Evolutionary conservation across 768 basidiomycete genomes (phyloP).

Genomic region (Suillus bovinus): DNA sequence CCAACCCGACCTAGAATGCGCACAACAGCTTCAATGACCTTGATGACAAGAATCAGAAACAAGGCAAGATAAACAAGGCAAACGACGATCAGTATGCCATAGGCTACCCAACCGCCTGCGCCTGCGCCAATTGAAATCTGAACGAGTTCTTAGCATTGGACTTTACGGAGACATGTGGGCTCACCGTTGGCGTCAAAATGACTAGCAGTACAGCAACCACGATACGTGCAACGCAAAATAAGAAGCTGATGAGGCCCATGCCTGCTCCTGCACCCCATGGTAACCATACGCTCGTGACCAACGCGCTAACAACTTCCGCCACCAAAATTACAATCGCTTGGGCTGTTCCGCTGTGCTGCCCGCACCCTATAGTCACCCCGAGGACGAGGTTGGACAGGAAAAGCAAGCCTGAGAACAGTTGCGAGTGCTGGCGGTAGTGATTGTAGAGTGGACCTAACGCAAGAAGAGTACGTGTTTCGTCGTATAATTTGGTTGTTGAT

Average conservation of each 20-base stretch:
- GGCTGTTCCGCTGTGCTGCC: conserved; percentile 86
- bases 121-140: conserved; percentile 84
- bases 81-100: conserved; percentile 85
- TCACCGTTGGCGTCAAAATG: conserved; percentile 84
- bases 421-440: conserved; percentile 88
- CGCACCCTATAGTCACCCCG: conserved; percentile 85
- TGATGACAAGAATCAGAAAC: conserved; percentile 77
- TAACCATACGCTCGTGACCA: conserved; percentile 91
- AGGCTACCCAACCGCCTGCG: conserved; percentile 91
- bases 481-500: conserved; percentile 88
- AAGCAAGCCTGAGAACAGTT: conserved; percentile 81
- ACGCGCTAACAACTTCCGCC: conserved; percentile 82
- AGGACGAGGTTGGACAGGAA: conserved; percentile 82
- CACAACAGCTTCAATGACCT: conserved; percentile 79
- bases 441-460: conserved; percentile 92
- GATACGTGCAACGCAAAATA: conserved; percentile 89
- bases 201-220: conserved; percentile 88
- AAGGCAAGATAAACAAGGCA: conserved; percentile 84
- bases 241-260: conserved; percentile 94
- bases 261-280: conserved; percentile 97
- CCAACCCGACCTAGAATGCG: conserved; percentile 76
- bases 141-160: conserved; percentile 16
- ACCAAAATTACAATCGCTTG: conserved; percentile 91
- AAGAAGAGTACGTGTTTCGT: conserved; percentile 90
- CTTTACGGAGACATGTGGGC: conserved; percentile 26